Conservation (phyloP, 2,329 filamentous ascomycete genomes). For the Cladorrhinum sp. region DNA sequence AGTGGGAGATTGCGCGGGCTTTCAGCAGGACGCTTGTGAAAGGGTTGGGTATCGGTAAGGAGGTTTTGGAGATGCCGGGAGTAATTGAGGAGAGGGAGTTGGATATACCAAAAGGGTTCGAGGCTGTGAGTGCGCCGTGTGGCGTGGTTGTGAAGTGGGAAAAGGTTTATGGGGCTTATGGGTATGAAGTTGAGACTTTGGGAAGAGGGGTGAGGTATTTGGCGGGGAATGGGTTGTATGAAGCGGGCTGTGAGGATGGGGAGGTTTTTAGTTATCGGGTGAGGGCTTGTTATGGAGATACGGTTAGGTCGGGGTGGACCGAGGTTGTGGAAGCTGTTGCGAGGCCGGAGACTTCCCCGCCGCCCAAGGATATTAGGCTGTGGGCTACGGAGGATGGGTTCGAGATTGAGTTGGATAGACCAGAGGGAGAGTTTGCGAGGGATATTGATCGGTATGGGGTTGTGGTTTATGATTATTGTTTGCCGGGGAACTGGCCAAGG, state of each 20-base stretch:
- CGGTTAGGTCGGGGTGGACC: conserved; percentile 17
- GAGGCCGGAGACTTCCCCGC: conserved; percentile 16
- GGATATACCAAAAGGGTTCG: conserved; percentile 18
- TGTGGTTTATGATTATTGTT: conserved; percentile 9
- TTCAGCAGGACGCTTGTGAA: conserved; percentile 35
- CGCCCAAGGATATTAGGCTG: conserved; percentile 15
- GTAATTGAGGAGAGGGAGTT: conserved; percentile 22
- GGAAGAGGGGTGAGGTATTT: background rate
- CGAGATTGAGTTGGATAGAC: conserved; percentile 13
- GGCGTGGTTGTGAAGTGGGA: conserved; percentile 27
- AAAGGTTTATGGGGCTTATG: conserved; percentile 26
- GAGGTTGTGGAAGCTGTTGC: conserved; percentile 14
- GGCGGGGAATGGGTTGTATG: conserved; percentile 5
- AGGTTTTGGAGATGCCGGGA: conserved; percentile 25
- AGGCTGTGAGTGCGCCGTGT: conserved; percentile 8
- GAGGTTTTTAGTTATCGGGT: conserved; percentile 19
- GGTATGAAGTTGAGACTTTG: conserved; percentile 19
- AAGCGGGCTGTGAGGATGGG: conserved; percentile 11
- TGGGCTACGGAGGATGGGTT: conserved; percentile 16
- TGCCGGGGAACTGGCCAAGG: conserved; percentile 9
- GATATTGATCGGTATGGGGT: conserved; percentile 23
- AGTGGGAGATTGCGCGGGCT: conserved; percentile 41
- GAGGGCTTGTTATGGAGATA: conserved; percentile 17
- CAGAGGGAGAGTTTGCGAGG: background rate
- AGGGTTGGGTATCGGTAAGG: conserved; percentile 26